phyloP scores from a whole-genome alignment of 208 protist species.

The Trypanosoma congolense region DNA sequence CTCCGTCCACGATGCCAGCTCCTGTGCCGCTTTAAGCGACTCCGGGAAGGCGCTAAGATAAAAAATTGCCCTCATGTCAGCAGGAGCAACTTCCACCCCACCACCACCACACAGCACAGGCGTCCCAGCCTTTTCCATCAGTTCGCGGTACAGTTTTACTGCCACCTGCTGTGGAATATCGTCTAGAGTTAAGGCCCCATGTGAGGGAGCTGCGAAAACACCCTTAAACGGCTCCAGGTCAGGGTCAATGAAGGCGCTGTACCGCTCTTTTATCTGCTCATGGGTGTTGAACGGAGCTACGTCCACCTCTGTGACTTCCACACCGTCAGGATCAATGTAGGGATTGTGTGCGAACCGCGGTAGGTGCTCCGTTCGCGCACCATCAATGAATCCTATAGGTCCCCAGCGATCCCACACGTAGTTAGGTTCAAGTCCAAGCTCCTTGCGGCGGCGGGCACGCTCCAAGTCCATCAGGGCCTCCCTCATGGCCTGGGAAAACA shows the following conservation, averaged over 20 bases:
- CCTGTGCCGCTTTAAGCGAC: slow-evolving; percentile 28
- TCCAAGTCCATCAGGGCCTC: slow-evolving; percentile 88
- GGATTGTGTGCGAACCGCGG: slow-evolving; percentile 86
- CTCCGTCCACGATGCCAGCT: slow-evolving; percentile 49
- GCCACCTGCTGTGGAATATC: slow-evolving; percentile 56
- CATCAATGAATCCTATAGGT: slow-evolving; percentile 88
- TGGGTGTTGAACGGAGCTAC: slow-evolving; percentile 86
- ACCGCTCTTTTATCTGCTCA: slow-evolving; percentile 84
- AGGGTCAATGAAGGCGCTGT: slow-evolving; percentile 81
- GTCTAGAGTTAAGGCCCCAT: slow-evolving; percentile 64
- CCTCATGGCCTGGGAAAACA: slow-evolving; percentile 84
- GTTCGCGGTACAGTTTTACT: slow-evolving; percentile 42
- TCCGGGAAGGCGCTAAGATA: slow-evolving; percentile 58
- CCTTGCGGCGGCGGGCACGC: slow-evolving; percentile 73
- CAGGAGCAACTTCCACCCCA: slow-evolving; percentile 38
- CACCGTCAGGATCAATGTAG: slow-evolving; percentile 86
- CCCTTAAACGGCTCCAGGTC: slow-evolving; percentile 52
- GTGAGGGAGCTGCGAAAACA: slow-evolving; percentile 56
- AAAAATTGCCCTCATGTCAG: slow-evolving; percentile 71
- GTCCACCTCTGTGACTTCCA: slow-evolving; percentile 85
- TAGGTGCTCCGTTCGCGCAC: slow-evolving; percentile 69
- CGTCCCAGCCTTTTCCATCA: slow-evolving; percentile 42
- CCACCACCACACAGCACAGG: slow-evolving; percentile 27
- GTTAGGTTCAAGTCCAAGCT: slow-evolving; percentile 77
- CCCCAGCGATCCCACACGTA: slow-evolving; percentile 90